These are phyloP conservation scores for Neofusicoccum sp. DNA, from an alignment of 2,329 filamentous ascomycete genomes.

Conservation along the genomic window DNA sequence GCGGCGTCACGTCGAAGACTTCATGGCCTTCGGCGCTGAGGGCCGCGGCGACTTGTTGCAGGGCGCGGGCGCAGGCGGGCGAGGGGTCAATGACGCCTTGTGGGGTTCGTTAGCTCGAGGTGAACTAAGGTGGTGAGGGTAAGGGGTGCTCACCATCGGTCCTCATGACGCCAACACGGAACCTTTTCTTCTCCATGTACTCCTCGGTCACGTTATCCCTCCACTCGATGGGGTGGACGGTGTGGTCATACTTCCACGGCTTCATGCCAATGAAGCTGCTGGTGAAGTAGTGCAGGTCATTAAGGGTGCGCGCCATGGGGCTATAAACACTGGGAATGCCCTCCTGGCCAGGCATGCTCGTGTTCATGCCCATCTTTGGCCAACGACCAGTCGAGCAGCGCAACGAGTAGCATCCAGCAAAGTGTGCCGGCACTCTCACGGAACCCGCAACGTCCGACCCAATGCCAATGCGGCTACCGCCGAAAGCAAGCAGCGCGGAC, in stretches of 20 bases:
- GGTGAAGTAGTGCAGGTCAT: constrained; percentile 84
- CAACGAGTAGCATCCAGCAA: constrained; percentile 84
- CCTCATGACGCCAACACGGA: constrained; percentile 75
- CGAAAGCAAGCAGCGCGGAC: constrained; percentile 76
- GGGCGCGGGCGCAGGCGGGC: constrained; percentile 77
- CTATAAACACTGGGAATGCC: constrained; percentile 87
- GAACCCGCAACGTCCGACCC: constrained; percentile 91
- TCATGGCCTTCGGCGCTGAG: constrained; percentile 74
- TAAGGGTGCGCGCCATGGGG: constrained; percentile 85
- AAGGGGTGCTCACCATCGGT: constrained; percentile 60
- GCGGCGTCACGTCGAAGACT: constrained; percentile 66
- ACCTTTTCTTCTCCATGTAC: constrained; percentile 61
- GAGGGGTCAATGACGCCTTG: constrained; percentile 76
- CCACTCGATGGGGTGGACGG: constrained; percentile 85
- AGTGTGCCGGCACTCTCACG: constrained; percentile 84
- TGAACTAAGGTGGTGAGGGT: constrained; percentile 26
- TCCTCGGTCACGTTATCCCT: constrained; percentile 62
- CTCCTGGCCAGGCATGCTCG: constrained; percentile 91
- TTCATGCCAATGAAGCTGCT: constrained; percentile 75
- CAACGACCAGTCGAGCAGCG: constrained; percentile 87
- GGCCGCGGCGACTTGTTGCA: constrained; percentile 71
- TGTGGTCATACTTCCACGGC: constrained; percentile 87
- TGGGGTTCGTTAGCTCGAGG: neutral
- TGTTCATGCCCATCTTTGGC: constrained; percentile 81
- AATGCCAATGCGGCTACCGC: constrained; percentile 82